Evolutionary conservation across 2,329 filamentous ascomycete species (phyloP), one percentile per base, ranked within the genome.

Genomic region (Cyclaneusma minus): DNA sequence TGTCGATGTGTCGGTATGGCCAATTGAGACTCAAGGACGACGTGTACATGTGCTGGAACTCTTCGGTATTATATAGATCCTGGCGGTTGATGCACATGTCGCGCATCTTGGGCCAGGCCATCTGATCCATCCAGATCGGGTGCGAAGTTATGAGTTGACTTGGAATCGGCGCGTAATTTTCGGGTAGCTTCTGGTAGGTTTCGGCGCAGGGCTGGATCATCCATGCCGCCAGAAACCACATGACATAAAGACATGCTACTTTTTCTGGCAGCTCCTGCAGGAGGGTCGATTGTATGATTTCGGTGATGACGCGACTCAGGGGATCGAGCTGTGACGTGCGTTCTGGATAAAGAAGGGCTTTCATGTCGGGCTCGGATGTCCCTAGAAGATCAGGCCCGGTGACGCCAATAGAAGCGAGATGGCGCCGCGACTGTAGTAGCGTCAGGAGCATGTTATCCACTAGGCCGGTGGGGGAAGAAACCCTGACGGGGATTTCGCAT

Each of bases 1-100:
- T 24, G 16, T 42, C 38, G 8, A 30, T 10, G 3, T 40, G 33
- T 14, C 33, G 23, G 13, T 35, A 39, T 6, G 45, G 41, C 53
- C 48, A 55, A 22, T 54, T 49, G 23, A 48, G 35, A 25, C 45
- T 47, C 24, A 55, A 28, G 28, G 41, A 47, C 19, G 37, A 35
- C 22, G 37, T 44, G 34, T 54, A 55, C 20, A 49, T 24, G 28
- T 42, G 39, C 21, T 43, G 42, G 22, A 55, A 55, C 26, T 55
- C 50, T 3, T 45, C 41, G 6, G 46, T 55, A 21, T 43, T 46
- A 29, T 56, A 57, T 4, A 43, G 25, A 10, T 45, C 40, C 29
- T 51, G 53, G 13, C 45, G 45, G 24, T 46, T 38, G 13, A 52
- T 50, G 24, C 50, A 39, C 21, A 39, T 43, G 27, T 50, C 47